Percentiles rank a stretch among this genome's conserved stretches.
Evolutionary conservation across 2,329 filamentous ascomycete genomes (phyloP).

Genomic region (Diaporthe ilicicola): DNA sequence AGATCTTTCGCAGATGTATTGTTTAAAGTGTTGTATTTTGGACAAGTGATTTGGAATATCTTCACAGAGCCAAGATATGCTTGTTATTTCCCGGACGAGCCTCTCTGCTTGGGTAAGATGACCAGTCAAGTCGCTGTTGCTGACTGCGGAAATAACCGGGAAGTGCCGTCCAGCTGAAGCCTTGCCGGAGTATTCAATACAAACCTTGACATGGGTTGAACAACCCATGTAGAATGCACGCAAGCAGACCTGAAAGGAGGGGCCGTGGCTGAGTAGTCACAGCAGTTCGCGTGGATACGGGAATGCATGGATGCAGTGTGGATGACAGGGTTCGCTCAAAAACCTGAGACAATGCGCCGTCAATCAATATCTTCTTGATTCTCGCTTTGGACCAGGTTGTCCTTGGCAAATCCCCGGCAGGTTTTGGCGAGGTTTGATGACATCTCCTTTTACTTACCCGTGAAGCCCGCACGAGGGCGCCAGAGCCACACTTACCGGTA

Average conservation of each 20-base stretch:
- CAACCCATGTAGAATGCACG: not conserved
- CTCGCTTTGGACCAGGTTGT: conserved; percentile 1
- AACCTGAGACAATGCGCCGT: conserved; percentile 21
- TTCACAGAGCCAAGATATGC: not conserved
- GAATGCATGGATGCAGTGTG: not conserved
- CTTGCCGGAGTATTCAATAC: conserved; percentile 1
- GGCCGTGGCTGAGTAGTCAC: conserved; percentile 13
- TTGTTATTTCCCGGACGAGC: not conserved
- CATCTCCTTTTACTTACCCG: conserved; percentile 4
- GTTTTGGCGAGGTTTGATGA: conserved; percentile 19
- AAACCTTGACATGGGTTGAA: conserved; percentile 14
- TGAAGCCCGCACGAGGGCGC: not conserved
- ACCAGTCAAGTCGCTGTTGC: not conserved
- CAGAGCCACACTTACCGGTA: not conserved
- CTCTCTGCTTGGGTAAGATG: not conserved
- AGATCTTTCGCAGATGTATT: not conserved
- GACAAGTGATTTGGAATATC: not conserved
- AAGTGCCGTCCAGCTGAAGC: not conserved
- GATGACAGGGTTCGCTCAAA: not conserved
- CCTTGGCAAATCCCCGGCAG: conserved; percentile 16
- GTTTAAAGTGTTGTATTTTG: no score
- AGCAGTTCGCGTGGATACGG: not conserved
- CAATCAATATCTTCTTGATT: conserved; percentile 28
- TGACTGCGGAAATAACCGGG: not conserved
- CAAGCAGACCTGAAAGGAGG: not conserved